Conservation (phyloP, 2,329 filamentous ascomycete species). For the Pseudopithomyces maydicus region DNA sequence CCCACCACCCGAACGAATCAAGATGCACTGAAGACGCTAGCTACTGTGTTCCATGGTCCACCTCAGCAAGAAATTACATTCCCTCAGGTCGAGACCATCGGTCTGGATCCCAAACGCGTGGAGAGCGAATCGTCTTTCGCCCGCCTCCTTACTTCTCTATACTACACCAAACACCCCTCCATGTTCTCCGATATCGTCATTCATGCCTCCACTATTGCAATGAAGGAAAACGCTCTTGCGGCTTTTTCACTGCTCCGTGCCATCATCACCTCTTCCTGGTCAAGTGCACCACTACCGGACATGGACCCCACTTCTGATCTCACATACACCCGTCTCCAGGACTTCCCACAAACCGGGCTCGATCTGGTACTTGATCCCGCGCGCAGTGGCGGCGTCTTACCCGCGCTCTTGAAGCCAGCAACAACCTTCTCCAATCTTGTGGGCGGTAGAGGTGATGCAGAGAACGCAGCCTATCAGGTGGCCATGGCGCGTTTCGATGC, state of each 20-base stretch:
- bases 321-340: conserved; percentile 48
- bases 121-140: conserved; percentile 58
- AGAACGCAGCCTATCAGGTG: conserved; percentile 63
- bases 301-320: conserved; percentile 57
- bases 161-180: conserved; percentile 55
- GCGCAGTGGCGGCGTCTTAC: conserved; percentile 56
- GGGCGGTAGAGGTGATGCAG: conserved; percentile 60
- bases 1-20: conserved; percentile 59
- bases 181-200: conserved; percentile 59
- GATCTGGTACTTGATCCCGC: conserved; percentile 59
- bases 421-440: conserved; percentile 64
- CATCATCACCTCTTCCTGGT: conserved; percentile 62
- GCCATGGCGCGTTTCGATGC: conserved; percentile 63
- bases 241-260: conserved; percentile 58
- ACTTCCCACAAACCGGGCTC: conserved; percentile 49
- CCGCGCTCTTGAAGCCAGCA: conserved; percentile 62
- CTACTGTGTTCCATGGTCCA: conserved; percentile 62
- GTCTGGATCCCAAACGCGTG: conserved; percentile 34
- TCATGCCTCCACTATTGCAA: conserved; percentile 61
- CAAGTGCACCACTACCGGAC: conserved; percentile 42
- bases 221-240: conserved; percentile 62
- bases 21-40: conserved; percentile 60
- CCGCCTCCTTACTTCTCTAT: conserved; percentile 60
- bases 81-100: conserved; percentile 36
- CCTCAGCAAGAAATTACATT: conserved; percentile 40